Base-by-base conservation (phyloP, 495 filamentous ascomycete genomes). In the Poronia punctata region DNA sequence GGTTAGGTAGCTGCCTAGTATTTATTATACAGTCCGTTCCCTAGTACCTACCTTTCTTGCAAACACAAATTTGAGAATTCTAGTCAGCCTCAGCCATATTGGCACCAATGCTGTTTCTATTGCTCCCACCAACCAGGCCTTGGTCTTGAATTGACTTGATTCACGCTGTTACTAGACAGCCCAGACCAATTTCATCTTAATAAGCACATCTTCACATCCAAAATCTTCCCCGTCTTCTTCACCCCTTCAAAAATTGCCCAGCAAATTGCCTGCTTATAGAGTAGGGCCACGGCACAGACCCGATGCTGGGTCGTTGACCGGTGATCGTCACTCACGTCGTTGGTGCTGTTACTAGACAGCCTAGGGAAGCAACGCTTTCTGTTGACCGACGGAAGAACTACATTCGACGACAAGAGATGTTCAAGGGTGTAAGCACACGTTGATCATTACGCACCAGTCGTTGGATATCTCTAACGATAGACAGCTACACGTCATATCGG, bases 341-440 rank as follows among this genome's bases (percentile, higher is more conserved):
- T 28, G 17, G 19, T 46, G 55, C 43, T 59, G 55, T 59, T 59
- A 53, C 41, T 53, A 59, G 55, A 59, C 52, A 53, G 43, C 48
- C 18, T 21, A 21, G 19, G 38, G 37, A 47, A 35, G 38, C 34
- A 27, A 29, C 38, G 22, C 14, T 38, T 10, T 24, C 14, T 17
- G 18, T 27, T 20, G 7, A 15, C 20, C 24, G 7, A 27, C 24
- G 24, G n/a, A n/a, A 7, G 7, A 7, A 27, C 24, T n/a, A n/a
- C 24, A 7, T n/a, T 27, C 24, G 7, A 40, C 3, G 21, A 35
- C 39, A n/a, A n/a, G n/a, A n/a, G 24, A 53, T 53, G 50, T 33
- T 44, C 34, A 24, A 35, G 28, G 40, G 35, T 21, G 39, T n/a
- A 46, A 10, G 20, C 24, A 27, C 7, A 27, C 24, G 24, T 1